Evolutionary conservation across 1,284 basidiomycete genomes (phyloP).

Genomic region (Cryptococcus floricola): DNA sequence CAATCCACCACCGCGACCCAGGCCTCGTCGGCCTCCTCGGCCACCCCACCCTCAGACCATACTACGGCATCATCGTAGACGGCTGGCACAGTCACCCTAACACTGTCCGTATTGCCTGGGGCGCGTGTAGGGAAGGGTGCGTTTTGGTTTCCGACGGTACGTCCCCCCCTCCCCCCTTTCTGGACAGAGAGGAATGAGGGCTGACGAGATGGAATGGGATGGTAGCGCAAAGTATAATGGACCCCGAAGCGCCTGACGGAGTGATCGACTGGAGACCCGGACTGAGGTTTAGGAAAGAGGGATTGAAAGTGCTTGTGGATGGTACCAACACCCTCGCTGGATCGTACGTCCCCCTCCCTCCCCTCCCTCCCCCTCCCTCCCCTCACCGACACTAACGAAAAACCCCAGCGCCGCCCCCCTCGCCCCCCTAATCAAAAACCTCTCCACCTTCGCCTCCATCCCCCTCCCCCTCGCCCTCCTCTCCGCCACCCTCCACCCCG

Average conservation of each 20-base stretch:
- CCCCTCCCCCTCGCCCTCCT: conserved; percentile 76
- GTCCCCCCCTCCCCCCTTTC: conserved; percentile 6
- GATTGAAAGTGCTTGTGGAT: conserved; percentile 73
- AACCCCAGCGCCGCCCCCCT: conserved; percentile 1
- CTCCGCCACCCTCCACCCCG: conserved; percentile 78
- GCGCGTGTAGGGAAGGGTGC: conserved; percentile 74
- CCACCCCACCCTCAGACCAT: conserved; percentile 72
- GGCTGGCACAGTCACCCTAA: conserved; percentile 87
- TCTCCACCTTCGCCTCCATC: conserved; percentile 73
- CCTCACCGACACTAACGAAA: neutral
- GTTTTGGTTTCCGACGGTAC: conserved; percentile 82
- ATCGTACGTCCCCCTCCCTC: conserved; percentile 52
- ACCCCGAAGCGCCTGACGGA: conserved; percentile 77
- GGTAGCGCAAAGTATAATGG: conserved; percentile 61
- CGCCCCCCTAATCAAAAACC: conserved; percentile 68
- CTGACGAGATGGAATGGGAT: neutral
- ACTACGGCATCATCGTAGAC: conserved; percentile 84
- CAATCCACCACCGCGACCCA: conserved; percentile 44
- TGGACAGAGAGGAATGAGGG: no score
- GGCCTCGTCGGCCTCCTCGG: conserved; percentile 79
- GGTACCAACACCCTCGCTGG: conserved; percentile 83
- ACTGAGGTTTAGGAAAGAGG: conserved; percentile 74
- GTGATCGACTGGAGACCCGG: conserved; percentile 71
- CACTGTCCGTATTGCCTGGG: conserved; percentile 79
- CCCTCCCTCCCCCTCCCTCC: conserved; percentile 8